Evolutionary conservation across 1,284 basidiomycete genomes (phyloP).

Genomic region (Cutaneotrichosporon sp.): DNA sequence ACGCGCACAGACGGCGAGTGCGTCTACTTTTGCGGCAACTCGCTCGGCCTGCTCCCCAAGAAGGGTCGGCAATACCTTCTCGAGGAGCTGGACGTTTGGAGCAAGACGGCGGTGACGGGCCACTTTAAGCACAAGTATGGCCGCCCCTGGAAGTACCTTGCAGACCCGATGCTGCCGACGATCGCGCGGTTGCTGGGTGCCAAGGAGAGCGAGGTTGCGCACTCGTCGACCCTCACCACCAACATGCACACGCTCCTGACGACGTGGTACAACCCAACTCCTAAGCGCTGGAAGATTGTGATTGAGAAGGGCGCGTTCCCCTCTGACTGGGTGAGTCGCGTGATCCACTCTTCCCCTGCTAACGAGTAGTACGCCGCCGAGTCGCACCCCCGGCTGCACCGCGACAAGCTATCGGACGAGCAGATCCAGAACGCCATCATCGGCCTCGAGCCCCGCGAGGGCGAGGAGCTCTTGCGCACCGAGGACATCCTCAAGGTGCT

Average conservation of each 20-base stretch:
- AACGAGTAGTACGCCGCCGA: conserved; percentile 80
- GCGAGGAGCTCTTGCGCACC: conserved; percentile 80
- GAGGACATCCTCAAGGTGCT: conserved; percentile 81
- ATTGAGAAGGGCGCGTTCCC: conserved; percentile 94
- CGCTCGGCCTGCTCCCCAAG: conserved; percentile 77
- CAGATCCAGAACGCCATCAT: conserved; percentile 59
- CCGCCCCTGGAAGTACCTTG: conserved; percentile 77
- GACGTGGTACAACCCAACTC: conserved; percentile 86
- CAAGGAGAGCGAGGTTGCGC: conserved; percentile 79
- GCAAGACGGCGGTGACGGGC: conserved; percentile 75
- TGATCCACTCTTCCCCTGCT: not conserved
- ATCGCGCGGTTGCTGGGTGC: conserved; percentile 83
- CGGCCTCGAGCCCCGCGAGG: conserved; percentile 69
- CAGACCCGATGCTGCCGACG: conserved; percentile 66
- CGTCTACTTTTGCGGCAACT: conserved; percentile 94
- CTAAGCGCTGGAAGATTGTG: conserved; percentile 80
- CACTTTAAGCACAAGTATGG: conserved; percentile 84
- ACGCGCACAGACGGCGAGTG: conserved; percentile 37
- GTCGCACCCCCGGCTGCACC: conserved; percentile 76
- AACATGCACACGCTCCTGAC: conserved; percentile 94
- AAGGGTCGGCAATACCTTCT: conserved; percentile 65
- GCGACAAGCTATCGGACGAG: conserved; percentile 61
- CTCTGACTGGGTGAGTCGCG: conserved; percentile 72
- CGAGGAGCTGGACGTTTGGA: conserved; percentile 88
- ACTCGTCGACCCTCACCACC: conserved; percentile 87